Percentiles rank a stretch among this genome's conserved stretches.
Conservation (phyloP, 1,139 yeast species). For the Meyerozyma sp. region DNA sequence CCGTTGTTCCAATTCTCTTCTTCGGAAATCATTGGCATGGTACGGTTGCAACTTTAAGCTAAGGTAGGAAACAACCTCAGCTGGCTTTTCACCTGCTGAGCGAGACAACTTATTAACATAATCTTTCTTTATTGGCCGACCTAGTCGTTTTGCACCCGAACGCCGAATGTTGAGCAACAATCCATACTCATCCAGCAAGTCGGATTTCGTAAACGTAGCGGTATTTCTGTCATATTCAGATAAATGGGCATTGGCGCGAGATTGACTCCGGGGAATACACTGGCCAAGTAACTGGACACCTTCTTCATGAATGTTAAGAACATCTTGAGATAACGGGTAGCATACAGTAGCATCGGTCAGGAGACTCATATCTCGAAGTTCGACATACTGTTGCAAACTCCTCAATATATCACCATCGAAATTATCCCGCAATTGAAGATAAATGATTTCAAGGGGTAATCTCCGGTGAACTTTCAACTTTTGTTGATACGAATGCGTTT, state of each 20-base stretch:
- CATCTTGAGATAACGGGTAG: not conserved
- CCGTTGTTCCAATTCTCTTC: not conserved
- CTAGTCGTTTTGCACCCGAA: not conserved
- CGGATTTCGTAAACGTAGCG: no score
- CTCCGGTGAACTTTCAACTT: not conserved
- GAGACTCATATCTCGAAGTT: not conserved
- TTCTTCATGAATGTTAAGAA: not conserved
- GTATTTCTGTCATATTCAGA: not conserved
- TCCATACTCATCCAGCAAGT: no score
- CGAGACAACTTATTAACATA: not conserved
- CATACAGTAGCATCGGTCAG: not conserved
- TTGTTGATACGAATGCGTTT: not conserved
- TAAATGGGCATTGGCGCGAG: not conserved
- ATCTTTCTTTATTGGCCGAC: not conserved
- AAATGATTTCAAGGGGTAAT: not conserved
- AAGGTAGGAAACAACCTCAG: not conserved
- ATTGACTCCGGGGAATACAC: not conserved
- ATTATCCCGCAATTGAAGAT: not conserved
- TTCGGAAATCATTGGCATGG: not conserved
- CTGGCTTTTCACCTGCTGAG: not conserved
- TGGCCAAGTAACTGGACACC: not conserved
- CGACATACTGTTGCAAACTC: not conserved
- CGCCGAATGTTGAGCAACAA: no score
- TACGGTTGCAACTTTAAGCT: not conserved
- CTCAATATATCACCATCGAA: not conserved